Evolutionary conservation across 2,329 filamentous ascomycete genomes (phyloP).

Genomic region (Fonsecaea monophora): DNA sequence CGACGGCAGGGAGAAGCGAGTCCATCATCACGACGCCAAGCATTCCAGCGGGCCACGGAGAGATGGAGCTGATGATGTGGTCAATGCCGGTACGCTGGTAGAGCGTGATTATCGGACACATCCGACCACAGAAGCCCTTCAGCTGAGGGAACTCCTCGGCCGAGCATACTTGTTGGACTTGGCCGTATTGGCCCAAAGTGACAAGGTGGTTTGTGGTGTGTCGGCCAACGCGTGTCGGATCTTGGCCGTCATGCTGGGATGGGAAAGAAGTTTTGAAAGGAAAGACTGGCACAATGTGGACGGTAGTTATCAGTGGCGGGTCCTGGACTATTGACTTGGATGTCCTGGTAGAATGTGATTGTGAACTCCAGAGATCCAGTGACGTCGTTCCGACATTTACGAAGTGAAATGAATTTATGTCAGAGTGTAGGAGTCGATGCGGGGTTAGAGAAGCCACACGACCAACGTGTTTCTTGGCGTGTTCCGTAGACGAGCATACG

Average conservation of each 20-base stretch:
- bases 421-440: no score
- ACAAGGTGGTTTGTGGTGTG: conserved; percentile 77
- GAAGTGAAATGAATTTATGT: no score
- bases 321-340: conserved; percentile 43
- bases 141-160: conserved; percentile 75
- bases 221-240: conserved; percentile 70
- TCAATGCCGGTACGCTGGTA: background rate
- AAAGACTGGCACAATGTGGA: conserved; percentile 81
- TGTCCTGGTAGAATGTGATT: background rate
- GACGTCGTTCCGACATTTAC: no score
- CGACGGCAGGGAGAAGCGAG: conserved; percentile 11
- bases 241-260: conserved; percentile 85
- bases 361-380: background rate
- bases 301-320: conserved; percentile 68
- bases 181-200: conserved; percentile 72
- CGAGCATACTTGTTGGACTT: conserved; percentile 84
- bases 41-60: background rate
- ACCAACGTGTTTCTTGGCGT: no score
- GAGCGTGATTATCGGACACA: conserved; percentile 39
- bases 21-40: conserved; percentile 14
- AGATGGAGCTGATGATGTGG: background rate
- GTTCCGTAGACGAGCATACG: no score
- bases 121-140: conserved; percentile 58
- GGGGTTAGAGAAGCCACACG: no score
- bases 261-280: conserved; percentile 68